Evolutionary conservation across 257 asterid genomes (phyloP), one percentile per base, ranked within the genome.

Genomic region (Scutellaria minor): DNA sequence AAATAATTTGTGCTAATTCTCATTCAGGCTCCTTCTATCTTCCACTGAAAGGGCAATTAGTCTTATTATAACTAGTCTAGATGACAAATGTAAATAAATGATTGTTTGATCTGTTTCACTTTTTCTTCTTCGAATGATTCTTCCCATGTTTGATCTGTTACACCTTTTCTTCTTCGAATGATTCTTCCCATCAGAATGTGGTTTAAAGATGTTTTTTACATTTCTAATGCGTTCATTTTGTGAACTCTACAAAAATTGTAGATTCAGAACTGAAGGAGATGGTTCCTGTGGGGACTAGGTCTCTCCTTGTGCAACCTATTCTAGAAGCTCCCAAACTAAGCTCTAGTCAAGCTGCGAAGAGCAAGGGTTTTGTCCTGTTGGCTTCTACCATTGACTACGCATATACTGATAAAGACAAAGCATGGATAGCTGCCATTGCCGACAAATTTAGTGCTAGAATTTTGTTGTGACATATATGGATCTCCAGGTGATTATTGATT

Each of bases 341-440:
- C 69, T 65, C 83, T 27, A 57, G 63, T 62, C 73, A 64, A 72
- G 45, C 73, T 20, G 82, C 76, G 79, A 78, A 75, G 74, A 75
- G 52, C 66, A 67, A 64, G 63, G 96, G 96, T 35, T 89, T 89
- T 74, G 76, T 94, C 70, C 75, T 94, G 78, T 75, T 94, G 87
- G 98, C 93, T 57, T 91, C 98, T 20, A 80, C 83, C 74, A 77
- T 85, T 41, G 88, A 81, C 66, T 87, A 85, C 66, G 96, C 96
- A 59, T 91, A 84, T 75, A 85, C 76, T 70, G 84, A 77, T 31
- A 88, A 82, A 73, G 96, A 90, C 82, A 83, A 77, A 74, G 86
- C 88, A 41, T 92, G 98, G 98, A 83, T 87, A 66, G 85, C 85
- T 81, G 90, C 89, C 54, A 73, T 87, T 65, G 92, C 97, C 64